Evolutionary conservation across 148 eudicot species (phyloP).

Genomic region (Amaranthus hypochondriacus): DNA sequence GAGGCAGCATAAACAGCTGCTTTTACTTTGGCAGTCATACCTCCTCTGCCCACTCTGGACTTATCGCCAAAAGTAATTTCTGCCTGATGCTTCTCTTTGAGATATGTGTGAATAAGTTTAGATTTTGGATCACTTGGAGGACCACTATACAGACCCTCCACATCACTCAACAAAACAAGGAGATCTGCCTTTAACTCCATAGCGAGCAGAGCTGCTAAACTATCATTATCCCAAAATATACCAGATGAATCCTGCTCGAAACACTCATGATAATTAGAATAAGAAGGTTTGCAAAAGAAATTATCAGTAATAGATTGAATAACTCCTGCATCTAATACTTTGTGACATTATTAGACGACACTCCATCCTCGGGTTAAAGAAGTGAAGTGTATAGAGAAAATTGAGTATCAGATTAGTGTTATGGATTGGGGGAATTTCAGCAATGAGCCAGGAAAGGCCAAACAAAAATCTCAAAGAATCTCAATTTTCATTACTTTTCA

Average conservation of each 20-base stretch:
- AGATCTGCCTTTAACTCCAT: slow-evolving; percentile 95
- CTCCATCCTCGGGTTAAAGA: not conserved
- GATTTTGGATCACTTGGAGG: slow-evolving; percentile 89
- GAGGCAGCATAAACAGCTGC: slow-evolving; percentile 90
- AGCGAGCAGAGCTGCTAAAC: slow-evolving; percentile 87
- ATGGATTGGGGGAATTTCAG: slow-evolving; percentile 13
- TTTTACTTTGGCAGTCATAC: slow-evolving; percentile 97
- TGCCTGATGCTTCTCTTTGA: slow-evolving; percentile 71
- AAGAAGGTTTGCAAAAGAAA: slow-evolving; percentile 14
- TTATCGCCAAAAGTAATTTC: slow-evolving; percentile 90
- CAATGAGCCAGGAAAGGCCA: slow-evolving; percentile 12
- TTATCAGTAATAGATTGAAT: not conserved
- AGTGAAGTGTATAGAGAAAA: not conserved
- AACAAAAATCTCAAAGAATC: slow-evolving; percentile 10
- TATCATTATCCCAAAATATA: slow-evolving; percentile 98
- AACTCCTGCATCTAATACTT: not conserved
- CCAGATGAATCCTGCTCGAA: slow-evolving; percentile 87
- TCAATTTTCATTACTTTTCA: slow-evolving; percentile 1
- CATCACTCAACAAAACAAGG: slow-evolving; percentile 89
- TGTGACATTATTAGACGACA: not conserved
- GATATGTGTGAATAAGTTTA: slow-evolving; percentile 71
- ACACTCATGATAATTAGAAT: slow-evolving; percentile 20
- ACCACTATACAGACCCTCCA: slow-evolving; percentile 92
- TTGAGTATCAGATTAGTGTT: slow-evolving; percentile 7
- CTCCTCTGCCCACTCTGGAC: slow-evolving; percentile 95